These are phyloP conservation scores for Candolleomyces aberdarensis DNA, from an alignment of 768 basidiomycete species.

Conservation along the genomic window DNA sequence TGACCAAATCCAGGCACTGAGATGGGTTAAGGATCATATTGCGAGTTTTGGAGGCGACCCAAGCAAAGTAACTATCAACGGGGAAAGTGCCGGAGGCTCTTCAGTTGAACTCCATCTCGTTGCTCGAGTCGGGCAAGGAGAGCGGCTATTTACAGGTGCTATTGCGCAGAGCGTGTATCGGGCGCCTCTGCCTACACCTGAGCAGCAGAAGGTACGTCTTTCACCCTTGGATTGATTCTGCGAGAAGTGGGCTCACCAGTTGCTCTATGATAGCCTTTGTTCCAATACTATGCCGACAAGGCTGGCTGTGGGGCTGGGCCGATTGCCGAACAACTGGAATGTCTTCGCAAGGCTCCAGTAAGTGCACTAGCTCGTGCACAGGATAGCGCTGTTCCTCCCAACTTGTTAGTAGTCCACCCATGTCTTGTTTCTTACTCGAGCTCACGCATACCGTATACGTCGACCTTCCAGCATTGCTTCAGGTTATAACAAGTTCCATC, in stretches of 20 bases:
- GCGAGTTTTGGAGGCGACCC: constrained; percentile 63
- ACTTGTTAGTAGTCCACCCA: constrained; percentile 34
- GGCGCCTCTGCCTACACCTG: constrained; percentile 45
- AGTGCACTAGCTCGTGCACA: constrained; percentile 53
- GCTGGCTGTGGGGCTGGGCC: constrained; percentile 47
- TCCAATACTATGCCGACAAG: constrained; percentile 45
- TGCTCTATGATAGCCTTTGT: constrained; percentile 38
- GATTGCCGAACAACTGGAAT: constrained; percentile 34
- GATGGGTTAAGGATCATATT: constrained; percentile 65
- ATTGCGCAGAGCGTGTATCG: constrained; percentile 66
- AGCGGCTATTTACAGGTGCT: constrained; percentile 47
- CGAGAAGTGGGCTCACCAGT: not conserved
- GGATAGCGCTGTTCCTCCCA: constrained; percentile 38
- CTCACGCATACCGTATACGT: not conserved
- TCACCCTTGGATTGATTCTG: not conserved
- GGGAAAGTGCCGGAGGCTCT: constrained; percentile 58
- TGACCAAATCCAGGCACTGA: constrained; percentile 62
- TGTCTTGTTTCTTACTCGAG: not conserved
- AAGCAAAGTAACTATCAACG: constrained; percentile 53
- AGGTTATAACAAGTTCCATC: constrained; percentile 46
- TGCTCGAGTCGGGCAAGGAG: constrained; percentile 28
- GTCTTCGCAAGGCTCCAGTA: constrained; percentile 48
- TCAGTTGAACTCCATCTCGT: constrained; percentile 58
- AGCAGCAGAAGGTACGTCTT: constrained; percentile 46
- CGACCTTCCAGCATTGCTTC: constrained; percentile 31